Conservation (phyloP, 768 basidiomycete species). For the Mycena belliarum region DNA sequence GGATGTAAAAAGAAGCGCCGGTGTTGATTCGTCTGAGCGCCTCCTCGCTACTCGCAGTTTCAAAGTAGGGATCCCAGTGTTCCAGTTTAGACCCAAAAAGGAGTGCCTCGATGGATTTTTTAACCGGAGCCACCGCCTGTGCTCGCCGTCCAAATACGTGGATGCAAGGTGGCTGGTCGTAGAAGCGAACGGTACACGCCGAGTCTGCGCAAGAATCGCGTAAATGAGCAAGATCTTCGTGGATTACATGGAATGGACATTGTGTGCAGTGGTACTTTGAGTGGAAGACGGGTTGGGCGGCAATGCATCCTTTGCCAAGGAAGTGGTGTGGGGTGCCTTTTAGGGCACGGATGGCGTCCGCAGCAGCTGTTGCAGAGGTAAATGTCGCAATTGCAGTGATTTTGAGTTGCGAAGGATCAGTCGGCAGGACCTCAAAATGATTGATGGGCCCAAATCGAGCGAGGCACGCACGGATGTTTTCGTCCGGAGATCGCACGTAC, state of each 20-base stretch:
- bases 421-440: constrained; percentile 16
- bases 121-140: not conserved
- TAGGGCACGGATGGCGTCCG: not conserved
- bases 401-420: constrained; percentile 8
- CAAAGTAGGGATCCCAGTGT: constrained; percentile 19
- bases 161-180: constrained; percentile 4
- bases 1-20: constrained; percentile 8
- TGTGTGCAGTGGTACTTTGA: constrained; percentile 10
- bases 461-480: constrained; percentile 1
- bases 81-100: constrained; percentile 12
- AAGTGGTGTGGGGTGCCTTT: constrained; percentile 10
- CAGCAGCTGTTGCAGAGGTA: not conserved
- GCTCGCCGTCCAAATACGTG: constrained; percentile 13
- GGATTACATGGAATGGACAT: constrained; percentile 7
- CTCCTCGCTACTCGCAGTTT: constrained; percentile 4
- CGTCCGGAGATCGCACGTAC: constrained; percentile 9
- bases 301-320: constrained; percentile 11
- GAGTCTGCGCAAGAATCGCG: not conserved
- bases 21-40: constrained; percentile 10
- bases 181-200: not conserved
- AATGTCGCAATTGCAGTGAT: constrained; percentile 16
- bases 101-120: constrained; percentile 8
- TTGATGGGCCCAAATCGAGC: constrained; percentile 4
- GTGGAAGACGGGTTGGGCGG: not conserved
- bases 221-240: constrained; percentile 9